phyloP scores from a whole-genome alignment of 1,284 basidiomycete genomes.

The Trametes pubescens region DNA sequence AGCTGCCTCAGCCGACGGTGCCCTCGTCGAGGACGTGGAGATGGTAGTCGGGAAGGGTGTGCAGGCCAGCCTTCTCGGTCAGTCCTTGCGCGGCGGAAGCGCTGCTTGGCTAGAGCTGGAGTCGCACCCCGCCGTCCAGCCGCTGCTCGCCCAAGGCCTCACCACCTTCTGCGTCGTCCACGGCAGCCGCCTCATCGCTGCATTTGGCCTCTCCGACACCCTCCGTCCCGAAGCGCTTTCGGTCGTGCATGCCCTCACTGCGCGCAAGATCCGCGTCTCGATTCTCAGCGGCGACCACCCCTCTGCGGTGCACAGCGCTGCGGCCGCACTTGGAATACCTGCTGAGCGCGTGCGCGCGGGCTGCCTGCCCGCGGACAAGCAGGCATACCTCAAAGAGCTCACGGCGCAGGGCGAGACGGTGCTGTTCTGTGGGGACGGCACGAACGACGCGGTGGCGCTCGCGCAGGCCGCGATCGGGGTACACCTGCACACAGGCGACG shows the following conservation, averaged over 20 bases:
- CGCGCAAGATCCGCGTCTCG: slow-evolving; percentile 50
- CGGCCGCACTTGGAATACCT: slow-evolving; percentile 49
- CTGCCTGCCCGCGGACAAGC: slow-evolving; percentile 61
- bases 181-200: slow-evolving; percentile 44
- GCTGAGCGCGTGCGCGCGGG: slow-evolving; percentile 53
- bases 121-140: slow-evolving; percentile 33
- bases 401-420: slow-evolving; percentile 42
- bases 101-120: slow-evolving; percentile 43
- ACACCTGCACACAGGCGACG: slow-evolving; percentile 54
- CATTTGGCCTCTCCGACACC: slow-evolving; percentile 58
- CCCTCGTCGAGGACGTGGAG: slow-evolving; percentile 36
- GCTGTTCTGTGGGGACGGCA: slow-evolving; percentile 57
- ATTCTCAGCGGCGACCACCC: slow-evolving; percentile 65
- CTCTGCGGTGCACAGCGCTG: slow-evolving; percentile 58
- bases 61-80: slow-evolving; percentile 39
- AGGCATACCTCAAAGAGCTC: slow-evolving; percentile 50
- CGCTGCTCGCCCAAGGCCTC: slow-evolving; percentile 39
- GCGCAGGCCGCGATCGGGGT: slow-evolving; percentile 59
- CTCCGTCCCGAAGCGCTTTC: slow-evolving; percentile 53
- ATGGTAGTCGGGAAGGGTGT: slow-evolving; percentile 50
- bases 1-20: neutral
- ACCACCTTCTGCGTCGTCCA: slow-evolving; percentile 49
- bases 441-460: slow-evolving; percentile 62
- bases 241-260: slow-evolving; percentile 49
- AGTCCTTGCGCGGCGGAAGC: slow-evolving; percentile 47